Evolutionary conservation across 2,329 filamentous ascomycete genomes (phyloP), one percentile per base, ranked within the genome.

Genomic region (Pseudocercospora pini-densiflorae): DNA sequence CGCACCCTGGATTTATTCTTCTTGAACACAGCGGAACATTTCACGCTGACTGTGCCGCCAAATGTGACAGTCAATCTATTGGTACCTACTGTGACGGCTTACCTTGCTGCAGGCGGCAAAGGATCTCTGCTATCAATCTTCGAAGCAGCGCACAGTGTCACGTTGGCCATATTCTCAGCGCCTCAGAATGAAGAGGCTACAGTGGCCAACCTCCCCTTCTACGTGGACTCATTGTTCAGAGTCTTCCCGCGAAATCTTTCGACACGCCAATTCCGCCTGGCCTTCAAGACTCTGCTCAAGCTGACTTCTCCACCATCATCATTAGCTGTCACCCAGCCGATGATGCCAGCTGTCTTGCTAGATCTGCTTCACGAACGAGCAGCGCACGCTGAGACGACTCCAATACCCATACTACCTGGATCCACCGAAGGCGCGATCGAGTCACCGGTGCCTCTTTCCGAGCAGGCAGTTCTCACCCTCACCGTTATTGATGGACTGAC

Each of bases 1-100:
- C 86, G 91, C 64, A 90, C 87, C 19, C 82, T 94, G n/a, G 91
- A 95, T 75, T 86, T 97, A 16, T 97, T 92, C 81, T 97, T 96
- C 79, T 86, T 97, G 68, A 95, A 96, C 75, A 87, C 90, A 0
- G 90, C 92, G 1, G 94, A 97, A 77, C 92, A 97, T 77, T 89
- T 97, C 67, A 89, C 92, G 0, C 82, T 93, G 8, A 81, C 88
- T 2, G 79, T 97, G 1, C 82, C 91, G 0, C 85, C 90, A 0
- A 80, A 85, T 3, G 85, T 87, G 2, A 92, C 89, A 73, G 92
- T 96, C 72, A 83, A 87, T 2, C 83, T 97, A 1, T 86, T 97
- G 16, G 83, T 97, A 61, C 86, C 89, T 36, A 90, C 92, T 1
- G 91, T 93, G 6, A 86, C 88, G 5, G 86, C 90, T 0, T 95